Percentiles rank a stretch among this genome's conserved stretches.
Evolutionary conservation across 169 alveolate species (phyloP).

Genomic region (Plasmodium fragile): DNA sequence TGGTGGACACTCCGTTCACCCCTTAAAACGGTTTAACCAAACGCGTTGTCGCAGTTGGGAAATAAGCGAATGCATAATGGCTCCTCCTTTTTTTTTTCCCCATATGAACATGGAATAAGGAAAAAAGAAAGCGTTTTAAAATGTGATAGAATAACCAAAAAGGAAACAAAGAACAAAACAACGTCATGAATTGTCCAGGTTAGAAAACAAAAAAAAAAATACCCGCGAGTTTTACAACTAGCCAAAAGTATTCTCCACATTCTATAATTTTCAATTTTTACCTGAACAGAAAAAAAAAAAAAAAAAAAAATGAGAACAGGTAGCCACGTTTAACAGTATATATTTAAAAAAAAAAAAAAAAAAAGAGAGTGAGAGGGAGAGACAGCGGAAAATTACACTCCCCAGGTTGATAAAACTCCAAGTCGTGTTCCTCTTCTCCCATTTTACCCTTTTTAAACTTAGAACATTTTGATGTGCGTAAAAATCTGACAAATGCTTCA

Average conservation of each 20-base stretch:
- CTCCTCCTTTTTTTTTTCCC: not conserved
- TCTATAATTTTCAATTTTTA: not conserved
- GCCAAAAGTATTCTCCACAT: conserved; percentile 4
- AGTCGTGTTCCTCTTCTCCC: conserved; percentile 1
- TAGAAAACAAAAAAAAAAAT: not conserved
- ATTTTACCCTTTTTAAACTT: not conserved
- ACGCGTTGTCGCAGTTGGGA: not conserved
- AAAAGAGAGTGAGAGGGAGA: not conserved
- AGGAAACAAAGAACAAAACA: not conserved
- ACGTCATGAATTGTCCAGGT: not conserved
- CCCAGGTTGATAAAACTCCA: not conserved
- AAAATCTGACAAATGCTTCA: not conserved
- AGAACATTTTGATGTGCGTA: not conserved
- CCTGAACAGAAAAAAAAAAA: conserved; percentile 6
- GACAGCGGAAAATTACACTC: not conserved
- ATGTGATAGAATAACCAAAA: not conserved
- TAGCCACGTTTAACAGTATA: not conserved
- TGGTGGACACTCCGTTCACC: not conserved
- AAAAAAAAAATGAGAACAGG: not conserved
- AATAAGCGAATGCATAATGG: not conserved
- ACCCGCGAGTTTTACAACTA: conserved; percentile 1
- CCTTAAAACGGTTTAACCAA: not conserved
- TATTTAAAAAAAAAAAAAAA: not conserved
- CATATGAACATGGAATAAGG: conserved; percentile 20
- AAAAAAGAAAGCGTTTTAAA: conserved; percentile 6